A percentile compares a stretch with the other conserved stretches of the same genome.
Evolutionary conservation across 2,329 filamentous ascomycete species (phyloP).

Genomic region (Phialophora macrospora): DNA sequence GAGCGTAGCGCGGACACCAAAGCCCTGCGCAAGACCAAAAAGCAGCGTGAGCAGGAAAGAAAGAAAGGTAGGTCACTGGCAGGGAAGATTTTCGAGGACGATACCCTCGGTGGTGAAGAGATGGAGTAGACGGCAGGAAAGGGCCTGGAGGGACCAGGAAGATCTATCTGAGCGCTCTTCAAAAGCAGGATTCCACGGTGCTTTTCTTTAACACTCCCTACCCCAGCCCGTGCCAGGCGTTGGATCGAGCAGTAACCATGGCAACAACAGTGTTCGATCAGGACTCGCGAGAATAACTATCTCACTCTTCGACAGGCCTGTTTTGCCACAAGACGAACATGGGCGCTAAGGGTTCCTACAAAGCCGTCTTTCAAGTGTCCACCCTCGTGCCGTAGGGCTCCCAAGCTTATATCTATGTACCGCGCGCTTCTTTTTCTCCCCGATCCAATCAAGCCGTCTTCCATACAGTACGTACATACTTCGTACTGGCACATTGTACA

Average conservation of each 20-base stretch:
- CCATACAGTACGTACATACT: no score
- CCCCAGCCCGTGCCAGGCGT: no score
- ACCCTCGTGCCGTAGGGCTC: no score
- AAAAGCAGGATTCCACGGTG: background rate
- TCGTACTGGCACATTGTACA: no score
- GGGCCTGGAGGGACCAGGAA: no score
- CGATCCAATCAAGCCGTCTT: background rate
- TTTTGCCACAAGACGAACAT: background rate
- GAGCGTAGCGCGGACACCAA: background rate
- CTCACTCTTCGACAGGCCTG: background rate
- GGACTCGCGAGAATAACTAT: background rate
- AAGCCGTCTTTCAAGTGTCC: no score
- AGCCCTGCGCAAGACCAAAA: constrained; percentile 9
- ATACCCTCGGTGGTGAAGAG: background rate
- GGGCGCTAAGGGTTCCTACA: no score
- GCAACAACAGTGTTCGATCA: background rate
- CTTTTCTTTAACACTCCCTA: background rate
- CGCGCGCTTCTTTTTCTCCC: no score
- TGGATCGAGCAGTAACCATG: no score
- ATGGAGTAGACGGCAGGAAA: background rate
- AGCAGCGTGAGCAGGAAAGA: constrained; percentile 15
- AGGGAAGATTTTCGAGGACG: background rate
- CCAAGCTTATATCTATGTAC: no score
- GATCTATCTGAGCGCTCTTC: background rate
- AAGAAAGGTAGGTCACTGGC: constrained; percentile 18